Percentiles rank a stretch among this genome's conserved stretches.
These are phyloP conservation scores for Ambrosia hybrid DNA, from an alignment of 140 eudicot genomes.

Conservation along the genomic window DNA sequence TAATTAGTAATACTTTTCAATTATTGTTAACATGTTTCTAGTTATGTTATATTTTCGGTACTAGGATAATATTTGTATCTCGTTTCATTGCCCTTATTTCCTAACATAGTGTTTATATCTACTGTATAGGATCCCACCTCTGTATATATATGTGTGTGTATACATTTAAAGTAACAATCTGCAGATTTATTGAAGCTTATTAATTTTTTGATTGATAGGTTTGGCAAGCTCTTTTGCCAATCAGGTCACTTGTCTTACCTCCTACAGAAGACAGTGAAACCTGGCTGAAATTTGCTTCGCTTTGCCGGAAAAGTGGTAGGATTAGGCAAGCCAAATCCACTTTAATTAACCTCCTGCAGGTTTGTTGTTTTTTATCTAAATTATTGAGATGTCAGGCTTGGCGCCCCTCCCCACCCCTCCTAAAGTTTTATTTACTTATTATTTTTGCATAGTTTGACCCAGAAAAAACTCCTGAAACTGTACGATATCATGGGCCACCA, in stretches of 20 bases:
- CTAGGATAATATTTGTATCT: too few relatives aligned
- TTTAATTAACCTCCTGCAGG: constrained; percentile 90
- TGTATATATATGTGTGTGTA: too few relatives aligned
- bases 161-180: neutral
- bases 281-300: constrained; percentile 93
- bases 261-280: constrained; percentile 95
- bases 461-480: constrained; percentile 77
- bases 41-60: too few relatives aligned
- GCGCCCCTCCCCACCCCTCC: neutral
- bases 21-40: too few relatives aligned
- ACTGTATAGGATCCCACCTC: too few relatives aligned
- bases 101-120: too few relatives aligned
- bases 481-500: constrained; percentile 81
- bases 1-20: too few relatives aligned
- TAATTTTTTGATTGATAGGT: constrained; percentile 47
- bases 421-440: constrained; percentile 6
- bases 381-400: neutral
- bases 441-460: constrained; percentile 74
- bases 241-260: constrained; percentile 94
- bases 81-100: too few relatives aligned
- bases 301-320: constrained; percentile 94
- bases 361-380: constrained; percentile 27
- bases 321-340: constrained; percentile 93
- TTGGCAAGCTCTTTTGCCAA: constrained; percentile 95
- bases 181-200: constrained; percentile 18